Evolutionary conservation across 1,284 basidiomycete genomes (phyloP).

Genomic region (Cystobasidium sp.): DNA sequence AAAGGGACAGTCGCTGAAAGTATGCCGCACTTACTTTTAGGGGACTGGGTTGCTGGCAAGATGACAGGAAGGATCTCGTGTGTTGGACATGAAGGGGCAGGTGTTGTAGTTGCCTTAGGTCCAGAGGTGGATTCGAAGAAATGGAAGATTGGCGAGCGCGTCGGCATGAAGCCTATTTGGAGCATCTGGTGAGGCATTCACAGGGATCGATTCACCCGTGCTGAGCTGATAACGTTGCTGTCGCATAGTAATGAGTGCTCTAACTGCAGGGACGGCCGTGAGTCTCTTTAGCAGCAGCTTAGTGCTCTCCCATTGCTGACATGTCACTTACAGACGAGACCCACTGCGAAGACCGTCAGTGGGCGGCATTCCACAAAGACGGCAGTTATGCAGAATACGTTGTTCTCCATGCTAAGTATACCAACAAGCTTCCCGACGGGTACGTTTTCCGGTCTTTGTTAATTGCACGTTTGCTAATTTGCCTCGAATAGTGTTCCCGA

Average conservation of each 20-base stretch:
- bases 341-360: conserved; percentile 41
- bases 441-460: background rate
- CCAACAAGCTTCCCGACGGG: conserved; percentile 18
- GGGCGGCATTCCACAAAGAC: background rate
- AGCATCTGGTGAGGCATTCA: conserved; percentile 26
- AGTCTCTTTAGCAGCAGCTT: no score
- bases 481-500: conserved; percentile 9
- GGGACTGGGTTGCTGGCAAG: conserved; percentile 42
- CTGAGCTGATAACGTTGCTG: background rate
- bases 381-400: conserved; percentile 30
- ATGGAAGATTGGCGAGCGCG: conserved; percentile 45
- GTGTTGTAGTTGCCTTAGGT: conserved; percentile 41
- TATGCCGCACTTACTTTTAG: background rate
- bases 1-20: background rate
- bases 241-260: conserved; percentile 16
- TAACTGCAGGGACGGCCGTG: conserved; percentile 18
- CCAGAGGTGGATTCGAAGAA: conserved; percentile 33
- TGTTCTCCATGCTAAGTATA: conserved; percentile 8
- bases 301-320: no score
- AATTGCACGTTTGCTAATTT: background rate
- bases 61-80: conserved; percentile 21
- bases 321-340: conserved; percentile 29
- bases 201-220: no score
- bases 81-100: conserved; percentile 45
- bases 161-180: conserved; percentile 46